Evolutionary conservation across 805 yeast genomes (phyloP), one percentile per base, ranked within the genome.

Genomic region (Komagataella ulmi): DNA sequence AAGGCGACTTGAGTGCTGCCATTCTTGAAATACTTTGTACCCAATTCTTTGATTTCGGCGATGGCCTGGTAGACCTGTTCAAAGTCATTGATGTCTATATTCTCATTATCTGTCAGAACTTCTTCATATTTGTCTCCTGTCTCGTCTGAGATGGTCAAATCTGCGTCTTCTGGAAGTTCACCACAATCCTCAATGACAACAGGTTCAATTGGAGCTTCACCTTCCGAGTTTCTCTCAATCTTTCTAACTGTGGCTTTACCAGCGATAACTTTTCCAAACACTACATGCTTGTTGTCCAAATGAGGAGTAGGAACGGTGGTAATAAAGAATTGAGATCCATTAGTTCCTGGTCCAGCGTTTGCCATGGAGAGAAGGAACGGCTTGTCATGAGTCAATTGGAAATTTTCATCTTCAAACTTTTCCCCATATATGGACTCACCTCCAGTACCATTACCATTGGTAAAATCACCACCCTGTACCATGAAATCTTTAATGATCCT

Each of bases 331-430:
- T 91, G 98, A 2, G 97, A 88, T 1, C 98, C 98, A 63, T 93
- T 93, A 49, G 98, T 91, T 65, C 83, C 81, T 54, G 96, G 89
- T 17, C 98, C 98, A 3, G 97, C 87, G 63, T 91, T 91, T 53
- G 99, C 98, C 98, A 91, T 93, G 6, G 96, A 87, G 59, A 91
- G 76, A 58, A 93, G 73, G 66, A 85, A 90, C 51, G 98, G 98
- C 61, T 76, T 76, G 56, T 82, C 88, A 64, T 91, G 98, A 55
- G 75, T 77, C 57, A 79, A 64, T 49, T 74, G 65, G 66, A 93
- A 91, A 67, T 84, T 85, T 67, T 91, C 99, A 65, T 91, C 99
- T 62, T 87, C 96, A 59, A 85, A 85, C 63, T 84, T 84, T 57
- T 83, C 90, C 24, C 93, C 93, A 61, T 85, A 85, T 55, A 85